Evolutionary conservation across 495 filamentous ascomycete genomes (phyloP).

Genomic region (Annulohypoxylon maeteangense): DNA sequence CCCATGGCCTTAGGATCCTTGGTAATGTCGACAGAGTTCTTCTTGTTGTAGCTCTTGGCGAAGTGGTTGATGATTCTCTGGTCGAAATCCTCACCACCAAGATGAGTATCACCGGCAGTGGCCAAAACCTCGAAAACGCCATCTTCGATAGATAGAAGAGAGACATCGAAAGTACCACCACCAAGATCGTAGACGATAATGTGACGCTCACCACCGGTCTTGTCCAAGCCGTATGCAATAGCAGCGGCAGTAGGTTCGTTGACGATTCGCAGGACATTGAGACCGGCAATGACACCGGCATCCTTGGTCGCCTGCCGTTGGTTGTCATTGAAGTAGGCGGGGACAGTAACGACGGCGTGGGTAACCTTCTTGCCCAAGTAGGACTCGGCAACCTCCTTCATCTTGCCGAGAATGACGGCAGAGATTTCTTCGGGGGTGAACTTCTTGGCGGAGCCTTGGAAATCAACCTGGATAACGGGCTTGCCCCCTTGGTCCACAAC

Average conservation of each 20-base stretch:
- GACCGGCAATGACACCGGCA: constrained; percentile 90
- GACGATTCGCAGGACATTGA: constrained; percentile 97
- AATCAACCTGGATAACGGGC: constrained; percentile 80
- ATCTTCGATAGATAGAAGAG: constrained; percentile 94
- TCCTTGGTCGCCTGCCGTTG: constrained; percentile 99
- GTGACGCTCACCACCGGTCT: constrained; percentile 85
- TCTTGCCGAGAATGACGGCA: constrained; percentile 89
- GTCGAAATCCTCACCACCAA: constrained; percentile 99
- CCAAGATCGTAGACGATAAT: constrained; percentile 98
- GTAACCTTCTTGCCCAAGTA: constrained; percentile 95
- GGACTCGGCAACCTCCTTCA: constrained; percentile 96
- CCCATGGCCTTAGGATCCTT: constrained; percentile 99
- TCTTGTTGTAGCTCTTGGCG: constrained; percentile 99
- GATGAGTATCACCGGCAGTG: constrained; percentile 98
- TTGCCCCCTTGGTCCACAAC: constrained; percentile 84
- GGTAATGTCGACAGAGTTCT: constrained; percentile 89
- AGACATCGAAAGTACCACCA: constrained; percentile 99
- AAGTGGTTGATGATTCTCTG: constrained; percentile 98
- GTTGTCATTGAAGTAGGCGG: constrained; percentile 99
- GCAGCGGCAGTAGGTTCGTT: constrained; percentile 93
- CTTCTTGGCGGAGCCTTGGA: constrained; percentile 75
- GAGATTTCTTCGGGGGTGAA: constrained; percentile 91
- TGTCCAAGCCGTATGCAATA: constrained; percentile 89
- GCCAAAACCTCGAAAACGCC: constrained; percentile 98
- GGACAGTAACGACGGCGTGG: constrained; percentile 97